Base-by-base conservation (phyloP, 257 asterid genomes). In the Ballota nigra region DNA sequence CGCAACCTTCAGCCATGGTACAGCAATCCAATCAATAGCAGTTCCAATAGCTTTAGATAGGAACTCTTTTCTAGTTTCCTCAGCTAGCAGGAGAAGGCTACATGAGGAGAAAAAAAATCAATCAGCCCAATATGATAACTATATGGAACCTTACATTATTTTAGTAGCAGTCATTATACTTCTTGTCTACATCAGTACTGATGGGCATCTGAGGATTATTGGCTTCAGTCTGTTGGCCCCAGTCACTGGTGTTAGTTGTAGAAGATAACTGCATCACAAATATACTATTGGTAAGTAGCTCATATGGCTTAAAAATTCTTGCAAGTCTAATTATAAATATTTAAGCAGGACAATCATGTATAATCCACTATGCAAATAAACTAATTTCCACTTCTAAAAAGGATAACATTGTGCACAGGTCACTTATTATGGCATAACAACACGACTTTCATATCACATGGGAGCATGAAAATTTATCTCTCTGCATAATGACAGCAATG, bases 41-140 rank as follows among this genome's bases (percentile, higher is more conserved):
- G 72, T 73, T 75, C 85, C 89, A 19, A 40, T 66, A 31, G 82
- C 86, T 75, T 85, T 80, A 18, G 80, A 40, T 72, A 82, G 78
- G 69, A 85, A 85, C 77, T 85, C 89, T 15, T 63, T 63, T 81
- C 23, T 77, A 23, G 74, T 72, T 73, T 82, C 83, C 69, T 75
- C 87, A 24, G 85, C 89, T 76, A 80, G 68, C 51, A 58, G 13
- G 64, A 74, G 61, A 63, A 85, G 82, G 61, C 89, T 84, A 63
- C 61, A 69, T 59, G 61, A 61, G 19, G 69, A 22, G 58, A 47
- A 33, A 28, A 45, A 13, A 61, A 70, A 33, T 24, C 51, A 59
- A 74, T 71, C 75, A 76, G 76, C 16, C 4, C 22, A 58, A 47
- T 33, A 49, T 63, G 33, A 45, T 8, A 63, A 69, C 47, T 31